Percentiles rank a stretch among this genome's conserved stretches.
phyloP scores from a whole-genome alignment of 2,329 filamentous ascomycete species.

The Dryadomyces sulphureus region DNA sequence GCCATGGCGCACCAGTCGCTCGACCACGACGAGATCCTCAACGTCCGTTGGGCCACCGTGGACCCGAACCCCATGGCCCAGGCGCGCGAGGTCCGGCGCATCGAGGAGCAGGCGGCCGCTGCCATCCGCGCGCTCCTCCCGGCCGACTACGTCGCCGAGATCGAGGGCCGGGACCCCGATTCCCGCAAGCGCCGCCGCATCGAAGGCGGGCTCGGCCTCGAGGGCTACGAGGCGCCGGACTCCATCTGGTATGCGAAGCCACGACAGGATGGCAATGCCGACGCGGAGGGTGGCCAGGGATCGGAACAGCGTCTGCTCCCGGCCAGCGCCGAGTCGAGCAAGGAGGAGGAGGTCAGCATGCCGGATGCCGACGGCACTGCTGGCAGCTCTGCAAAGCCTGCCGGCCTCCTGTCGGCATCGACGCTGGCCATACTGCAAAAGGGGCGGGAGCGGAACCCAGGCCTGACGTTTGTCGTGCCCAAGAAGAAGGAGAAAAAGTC shows the following conservation, averaged over 20 bases:
- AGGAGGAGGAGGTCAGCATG: conserved; percentile 23
- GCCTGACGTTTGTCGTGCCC: conserved; percentile 38
- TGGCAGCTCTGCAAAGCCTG: conserved; percentile 31
- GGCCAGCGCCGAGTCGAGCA: conserved; percentile 38
- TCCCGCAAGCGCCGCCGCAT: conserved; percentile 79
- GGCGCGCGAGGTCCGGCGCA: conserved; percentile 71
- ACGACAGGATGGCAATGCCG: conserved; percentile 43
- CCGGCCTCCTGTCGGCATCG: conserved; percentile 60
- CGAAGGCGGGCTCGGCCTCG: conserved; percentile 74
- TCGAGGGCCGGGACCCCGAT: conserved; percentile 81
- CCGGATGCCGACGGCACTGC: conserved; percentile 22
- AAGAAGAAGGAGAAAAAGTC: conserved; percentile 37
- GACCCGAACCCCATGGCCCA: conserved; percentile 94
- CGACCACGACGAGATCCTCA: conserved; percentile 83
- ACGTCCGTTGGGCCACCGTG: conserved; percentile 92
- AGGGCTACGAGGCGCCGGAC: conserved; percentile 88
- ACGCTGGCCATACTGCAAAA: conserved; percentile 65
- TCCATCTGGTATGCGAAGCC: conserved; percentile 76
- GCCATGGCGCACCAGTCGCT: conserved; percentile 91
- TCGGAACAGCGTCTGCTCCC: conserved; percentile 6
- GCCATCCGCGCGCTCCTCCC: conserved; percentile 80
- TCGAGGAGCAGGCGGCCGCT: conserved; percentile 94
- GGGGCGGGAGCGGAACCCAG: conserved; percentile 24
- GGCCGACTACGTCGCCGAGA: conserved; percentile 79
- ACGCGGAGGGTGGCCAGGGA: conserved; percentile 33